A percentile compares a stretch with the other conserved stretches of the same genome.
These are phyloP conservation scores for Phaeoacremonium minimum DNA, from an alignment of 2,329 filamentous ascomycete genomes.

Conservation along the genomic window DNA sequence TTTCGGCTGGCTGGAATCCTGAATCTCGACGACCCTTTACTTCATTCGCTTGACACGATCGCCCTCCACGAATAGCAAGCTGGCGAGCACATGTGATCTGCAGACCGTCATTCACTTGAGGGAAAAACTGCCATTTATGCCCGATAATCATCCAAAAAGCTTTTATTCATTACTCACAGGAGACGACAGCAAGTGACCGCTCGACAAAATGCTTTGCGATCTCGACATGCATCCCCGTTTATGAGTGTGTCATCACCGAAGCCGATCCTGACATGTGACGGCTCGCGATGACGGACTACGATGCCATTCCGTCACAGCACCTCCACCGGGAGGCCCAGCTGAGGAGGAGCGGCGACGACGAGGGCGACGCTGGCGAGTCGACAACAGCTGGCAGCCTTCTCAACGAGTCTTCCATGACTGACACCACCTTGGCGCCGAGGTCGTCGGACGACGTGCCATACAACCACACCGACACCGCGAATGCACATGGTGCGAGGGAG, in stretches of 20 bases:
- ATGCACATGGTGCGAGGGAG: slow-evolving; percentile 1
- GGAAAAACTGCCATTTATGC: not conserved
- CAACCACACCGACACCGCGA: not conserved
- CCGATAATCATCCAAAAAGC: not conserved
- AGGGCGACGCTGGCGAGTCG: slow-evolving; percentile 40
- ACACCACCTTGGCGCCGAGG: slow-evolving; percentile 11
- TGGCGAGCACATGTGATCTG: not conserved
- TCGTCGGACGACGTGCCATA: slow-evolving; percentile 6
- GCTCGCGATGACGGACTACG: slow-evolving; percentile 11
- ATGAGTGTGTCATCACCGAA: slow-evolving; percentile 2
- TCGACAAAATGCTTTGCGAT: not conserved
- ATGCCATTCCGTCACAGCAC: slow-evolving; percentile 8
- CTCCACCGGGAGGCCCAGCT: slow-evolving; percentile 4
- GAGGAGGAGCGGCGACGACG: slow-evolving; percentile 14
- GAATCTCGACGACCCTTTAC: not conserved
- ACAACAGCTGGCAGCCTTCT: slow-evolving; percentile 28
- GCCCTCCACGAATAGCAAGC: not conserved
- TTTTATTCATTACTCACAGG: not conserved
- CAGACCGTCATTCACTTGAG: not conserved
- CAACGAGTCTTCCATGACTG: slow-evolving; percentile 7
- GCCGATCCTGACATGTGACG: slow-evolving; percentile 9
- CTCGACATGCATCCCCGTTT: not conserved
- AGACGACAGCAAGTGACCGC: not conserved
- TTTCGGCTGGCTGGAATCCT: not conserved
- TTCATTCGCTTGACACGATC: not conserved